phyloP scores from a whole-genome alignment of 371 early-diverging fungal species.

The Rhizomucor miehei region DNA sequence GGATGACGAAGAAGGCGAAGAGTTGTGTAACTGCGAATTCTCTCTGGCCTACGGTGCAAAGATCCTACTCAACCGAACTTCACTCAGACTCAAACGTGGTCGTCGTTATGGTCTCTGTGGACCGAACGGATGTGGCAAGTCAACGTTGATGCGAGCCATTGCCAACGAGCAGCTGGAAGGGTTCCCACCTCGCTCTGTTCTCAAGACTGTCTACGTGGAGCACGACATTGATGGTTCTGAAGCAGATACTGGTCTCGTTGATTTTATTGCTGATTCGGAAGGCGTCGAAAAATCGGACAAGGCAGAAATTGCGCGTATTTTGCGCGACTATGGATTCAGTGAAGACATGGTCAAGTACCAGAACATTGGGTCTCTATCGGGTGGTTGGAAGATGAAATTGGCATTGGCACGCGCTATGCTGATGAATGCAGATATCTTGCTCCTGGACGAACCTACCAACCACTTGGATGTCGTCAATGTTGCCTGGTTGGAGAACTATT shows the following conservation, averaged over 20 bases:
- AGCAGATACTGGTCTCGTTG: conserved; percentile 64
- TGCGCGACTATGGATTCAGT: conserved; percentile 68
- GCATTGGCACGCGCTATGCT: conserved; percentile 86
- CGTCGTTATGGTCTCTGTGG: conserved; percentile 85
- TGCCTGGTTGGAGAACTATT: conserved; percentile 81
- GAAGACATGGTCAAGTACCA: conserved; percentile 60
- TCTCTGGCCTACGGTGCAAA: conserved; percentile 81
- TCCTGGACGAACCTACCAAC: conserved; percentile 93
- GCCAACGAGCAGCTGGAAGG: conserved; percentile 73
- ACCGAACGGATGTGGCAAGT: conserved; percentile 87
- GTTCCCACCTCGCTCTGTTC: conserved; percentile 71
- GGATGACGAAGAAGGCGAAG: conserved; percentile 69
- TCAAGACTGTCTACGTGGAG: conserved; percentile 73
- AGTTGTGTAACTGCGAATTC: conserved; percentile 80
- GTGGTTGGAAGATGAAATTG: conserved; percentile 91
- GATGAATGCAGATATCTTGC: conserved; percentile 79
- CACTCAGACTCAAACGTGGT: conserved; percentile 73
- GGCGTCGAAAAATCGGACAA: conserved; percentile 52
- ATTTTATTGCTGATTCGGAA: conserved; percentile 59
- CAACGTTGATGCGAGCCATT: conserved; percentile 85
- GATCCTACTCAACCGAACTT: conserved; percentile 77
- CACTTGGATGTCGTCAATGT: conserved; percentile 85
- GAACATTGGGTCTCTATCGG: conserved; percentile 74
- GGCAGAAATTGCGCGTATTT: conserved; percentile 53
- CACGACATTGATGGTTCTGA: conserved; percentile 77